Evolutionary conservation across 257 asterid genomes (phyloP), one percentile per base, ranked within the genome.

Genomic region (Solanum tarapatanum): DNA sequence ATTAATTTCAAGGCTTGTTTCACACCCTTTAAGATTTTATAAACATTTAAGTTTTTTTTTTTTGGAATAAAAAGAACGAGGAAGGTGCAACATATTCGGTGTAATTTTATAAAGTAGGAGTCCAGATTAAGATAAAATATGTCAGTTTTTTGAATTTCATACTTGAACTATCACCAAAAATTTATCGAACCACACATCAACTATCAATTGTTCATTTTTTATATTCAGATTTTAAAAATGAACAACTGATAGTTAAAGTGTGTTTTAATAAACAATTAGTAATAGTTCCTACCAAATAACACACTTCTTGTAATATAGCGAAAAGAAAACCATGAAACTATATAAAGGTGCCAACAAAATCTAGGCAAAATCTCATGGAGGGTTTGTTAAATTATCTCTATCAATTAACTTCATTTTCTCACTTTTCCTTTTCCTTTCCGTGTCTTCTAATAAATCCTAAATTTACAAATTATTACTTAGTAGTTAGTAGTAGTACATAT

Each of bases 361-460:
- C 62, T 24, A 41, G 62, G 7, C 14, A 77, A 77, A 68, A 45
- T 80, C 84, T 26, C 11, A 80, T 43, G 68, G 84, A 80, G 45
- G 9, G 66, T 3, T 80, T 26, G 69, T 48, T 10, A 48, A 28
- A 48, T 17, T 82, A 17, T 30, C 39, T 1, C 69, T 19, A 9
- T 48, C 69, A 82, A 82, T 3, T 28, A 82, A 45, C 39, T 82
- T 82, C 30, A 19, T 82, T 30, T 48, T 48, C 85, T 80, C 2
- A 80, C 85, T 82, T 79, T 82, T 58, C 23, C 85, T 82, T 79
- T 80, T 58, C 21, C 19, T 37, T 82, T 80, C 32, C 85, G 64
- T 28, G 85, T 82, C 69, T 82, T 82, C 69, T 30, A 82, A 82
- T 82, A 10, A 82, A 82, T 2, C 28, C 43, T 48, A 82, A 82